Percentiles rank a stretch among this genome's conserved stretches.
These are phyloP conservation scores for Fusarium pseudonygamai DNA, from an alignment of 2,329 filamentous ascomycete species.

Conservation along the genomic window DNA sequence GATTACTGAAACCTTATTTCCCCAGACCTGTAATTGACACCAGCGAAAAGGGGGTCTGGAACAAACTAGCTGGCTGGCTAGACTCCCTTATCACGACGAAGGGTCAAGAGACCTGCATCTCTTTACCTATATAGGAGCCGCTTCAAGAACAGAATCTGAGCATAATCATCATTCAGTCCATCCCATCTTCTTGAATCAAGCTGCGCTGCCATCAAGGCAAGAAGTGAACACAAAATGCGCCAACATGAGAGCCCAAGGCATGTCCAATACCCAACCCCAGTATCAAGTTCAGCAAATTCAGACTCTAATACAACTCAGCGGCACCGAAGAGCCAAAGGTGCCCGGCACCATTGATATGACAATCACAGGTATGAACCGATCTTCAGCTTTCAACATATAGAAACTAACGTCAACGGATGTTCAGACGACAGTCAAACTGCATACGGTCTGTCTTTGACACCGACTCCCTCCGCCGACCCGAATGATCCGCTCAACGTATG, in stretches of 20 bases:
- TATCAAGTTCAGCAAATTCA: background rate
- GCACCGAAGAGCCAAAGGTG: background rate
- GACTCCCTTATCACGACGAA: too few relatives aligned
- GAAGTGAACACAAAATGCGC: background rate
- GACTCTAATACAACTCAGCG: background rate
- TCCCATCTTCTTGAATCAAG: background rate
- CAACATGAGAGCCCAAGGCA: background rate
- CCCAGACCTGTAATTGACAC: too few relatives aligned
- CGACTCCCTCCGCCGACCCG: background rate
- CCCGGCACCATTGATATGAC: background rate
- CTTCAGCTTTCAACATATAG: background rate
- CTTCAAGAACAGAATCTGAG: background rate
- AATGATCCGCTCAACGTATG: background rate
- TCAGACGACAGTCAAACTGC: background rate
- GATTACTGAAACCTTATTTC: background rate
- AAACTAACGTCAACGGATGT: background rate
- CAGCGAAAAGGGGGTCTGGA: too few relatives aligned
- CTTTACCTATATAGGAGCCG: background rate
- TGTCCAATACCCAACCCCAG: background rate
- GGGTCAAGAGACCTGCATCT: background rate
- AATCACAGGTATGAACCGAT: background rate
- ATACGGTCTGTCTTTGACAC: background rate
- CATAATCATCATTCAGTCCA: background rate
- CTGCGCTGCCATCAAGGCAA: background rate
- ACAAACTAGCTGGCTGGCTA: too few relatives aligned